Base-by-base conservation (phyloP, 495 filamentous ascomycete genomes). In the Penicillium roqueforti region DNA sequence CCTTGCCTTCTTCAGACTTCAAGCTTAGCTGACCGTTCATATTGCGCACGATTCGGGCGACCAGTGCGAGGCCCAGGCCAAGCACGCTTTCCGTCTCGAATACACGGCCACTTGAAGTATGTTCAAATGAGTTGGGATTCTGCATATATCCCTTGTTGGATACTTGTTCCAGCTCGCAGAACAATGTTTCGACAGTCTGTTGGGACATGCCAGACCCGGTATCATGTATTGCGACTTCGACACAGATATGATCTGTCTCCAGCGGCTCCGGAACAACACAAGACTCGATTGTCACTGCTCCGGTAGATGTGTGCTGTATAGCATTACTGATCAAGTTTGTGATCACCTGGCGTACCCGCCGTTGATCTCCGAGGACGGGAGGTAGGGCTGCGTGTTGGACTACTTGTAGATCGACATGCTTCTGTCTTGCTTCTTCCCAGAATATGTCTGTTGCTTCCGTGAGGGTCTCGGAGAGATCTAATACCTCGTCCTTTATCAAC, bases 1-100 rank as follows among this genome's bases (percentile, higher is more conserved):
- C 91, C 57, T 85, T 87, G 1, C 88, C 87, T 68, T 86, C 79
- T 62, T 92, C 88, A 0, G 91, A 95, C 58, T 90, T 93, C 11
- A 96, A 69, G 28, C 88, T 81, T 18, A 96, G 68, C 54, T 95
- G 91, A 0, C 91, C 91, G 55, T 93, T 83, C 87, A 95, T 91
- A 58, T 91, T 95, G 28, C 83, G 79, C 14, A 96, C 75, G 36
- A 87, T 88, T 34, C 91, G 78, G 36, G 91, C 87, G 7, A 96
- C 91, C 9, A 93, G 73, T 1, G 91, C 91, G 11, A 96, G 78
- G 3, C 91, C 91, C 6, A 96, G 75, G 0, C 91, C 91, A 3
- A 96, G 68, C 0, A 83, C 79, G 55, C 61, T 62, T 47, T 63
- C 75, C 22, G 52, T 59, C 39, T 63, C 55, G 41, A 54, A 51